phyloP scores from a whole-genome alignment of 73 alveolate genomes.

The Vitrella brassicaformis region DNA sequence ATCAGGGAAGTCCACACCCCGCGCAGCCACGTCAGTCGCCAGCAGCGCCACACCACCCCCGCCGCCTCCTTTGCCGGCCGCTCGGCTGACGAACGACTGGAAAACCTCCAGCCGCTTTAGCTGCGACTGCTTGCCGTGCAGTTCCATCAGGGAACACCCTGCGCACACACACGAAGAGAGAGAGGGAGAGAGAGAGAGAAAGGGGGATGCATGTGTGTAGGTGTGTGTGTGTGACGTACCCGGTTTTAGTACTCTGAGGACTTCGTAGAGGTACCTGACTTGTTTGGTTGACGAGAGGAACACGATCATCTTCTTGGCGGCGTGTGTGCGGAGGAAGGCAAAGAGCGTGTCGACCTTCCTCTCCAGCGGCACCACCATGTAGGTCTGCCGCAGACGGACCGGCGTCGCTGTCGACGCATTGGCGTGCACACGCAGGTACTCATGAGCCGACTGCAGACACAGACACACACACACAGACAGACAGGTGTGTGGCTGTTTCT shows the following conservation, averaged over 20 bases:
- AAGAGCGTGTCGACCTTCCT: conserved; percentile 51
- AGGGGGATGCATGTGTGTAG: not conserved
- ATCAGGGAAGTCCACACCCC: conserved; percentile 48
- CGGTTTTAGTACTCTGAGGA: not conserved
- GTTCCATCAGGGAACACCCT: conserved; percentile 37
- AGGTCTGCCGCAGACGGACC: conserved; percentile 39
- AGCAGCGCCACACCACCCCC: conserved; percentile 37
- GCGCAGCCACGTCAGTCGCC: conserved; percentile 42
- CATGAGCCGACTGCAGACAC: too few relatives aligned
- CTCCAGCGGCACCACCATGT: conserved; percentile 39
- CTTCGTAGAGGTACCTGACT: conserved; percentile 4
- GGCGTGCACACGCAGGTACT: not conserved
- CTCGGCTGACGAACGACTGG: conserved; percentile 20
- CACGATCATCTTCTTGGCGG: conserved; percentile 46
- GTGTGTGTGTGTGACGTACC: not conserved
- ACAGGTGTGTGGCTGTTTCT: too few relatives aligned
- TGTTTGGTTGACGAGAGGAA: conserved; percentile 42
- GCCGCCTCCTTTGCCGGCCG: not conserved
- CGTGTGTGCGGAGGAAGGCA: conserved; percentile 51
- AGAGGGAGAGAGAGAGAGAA: not conserved
- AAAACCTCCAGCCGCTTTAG: conserved; percentile 28
- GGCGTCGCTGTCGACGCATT: conserved; percentile 9
- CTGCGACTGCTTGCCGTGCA: conserved; percentile 39
- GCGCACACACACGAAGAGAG: not conserved
- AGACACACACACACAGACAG: too few relatives aligned